Conservation (phyloP, 2,329 filamentous ascomycete species). For the Aureobasidium uvarum region DNA sequence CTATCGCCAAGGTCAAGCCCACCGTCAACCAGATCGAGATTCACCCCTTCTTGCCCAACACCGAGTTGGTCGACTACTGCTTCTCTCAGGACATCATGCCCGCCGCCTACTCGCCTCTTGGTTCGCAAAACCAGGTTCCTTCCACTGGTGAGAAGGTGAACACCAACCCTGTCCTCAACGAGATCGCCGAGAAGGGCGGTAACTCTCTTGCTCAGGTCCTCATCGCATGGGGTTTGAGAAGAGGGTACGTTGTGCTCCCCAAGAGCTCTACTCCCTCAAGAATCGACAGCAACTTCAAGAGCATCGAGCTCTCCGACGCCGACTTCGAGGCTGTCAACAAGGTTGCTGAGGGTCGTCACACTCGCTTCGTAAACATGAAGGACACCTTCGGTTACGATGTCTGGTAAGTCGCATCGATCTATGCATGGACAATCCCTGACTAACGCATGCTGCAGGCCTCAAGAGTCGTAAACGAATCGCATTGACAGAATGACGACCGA, state of each 20-base stretch:
- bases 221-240: slow-evolving; percentile 63
- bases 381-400: slow-evolving; percentile 74
- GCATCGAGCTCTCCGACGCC: slow-evolving; percentile 55
- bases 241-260: slow-evolving; percentile 66
- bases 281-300: slow-evolving; percentile 67
- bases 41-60: slow-evolving; percentile 62
- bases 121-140: slow-evolving; percentile 67
- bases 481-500: not conserved
- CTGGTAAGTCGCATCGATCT: slow-evolving; percentile 35
- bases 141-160: slow-evolving; percentile 65
- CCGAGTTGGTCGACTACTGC: slow-evolving; percentile 58
- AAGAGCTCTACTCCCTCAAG: slow-evolving; percentile 67
- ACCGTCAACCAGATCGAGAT: slow-evolving; percentile 52
- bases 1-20: slow-evolving; percentile 44
- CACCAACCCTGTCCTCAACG: slow-evolving; percentile 59
- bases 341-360: slow-evolving; percentile 65
- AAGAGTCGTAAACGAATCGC: slow-evolving; percentile 35
- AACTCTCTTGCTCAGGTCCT: slow-evolving; percentile 61
- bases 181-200: slow-evolving; percentile 57
- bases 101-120: slow-evolving; percentile 58
- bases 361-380: slow-evolving; percentile 78
- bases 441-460: slow-evolving; percentile 32
- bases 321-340: slow-evolving; percentile 60
- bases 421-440: not conserved
- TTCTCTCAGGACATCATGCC: slow-evolving; percentile 57